Evolutionary conservation across 257 asterid genomes (phyloP), one percentile per base, ranked within the genome.

Genomic region (Ballota nigra): DNA sequence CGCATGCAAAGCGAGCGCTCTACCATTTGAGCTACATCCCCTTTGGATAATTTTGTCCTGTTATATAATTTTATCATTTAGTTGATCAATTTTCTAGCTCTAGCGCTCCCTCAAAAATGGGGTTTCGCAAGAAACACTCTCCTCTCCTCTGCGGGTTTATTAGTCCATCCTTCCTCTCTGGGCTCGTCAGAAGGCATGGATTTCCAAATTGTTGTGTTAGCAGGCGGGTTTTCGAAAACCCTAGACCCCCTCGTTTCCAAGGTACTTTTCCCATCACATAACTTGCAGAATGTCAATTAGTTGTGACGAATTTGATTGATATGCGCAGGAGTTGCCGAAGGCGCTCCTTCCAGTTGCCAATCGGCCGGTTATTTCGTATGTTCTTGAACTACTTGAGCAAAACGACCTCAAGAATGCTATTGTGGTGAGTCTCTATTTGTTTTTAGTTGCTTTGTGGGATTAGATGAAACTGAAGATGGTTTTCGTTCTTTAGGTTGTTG

Each of bases 21-120:
- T 91, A 93, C 95, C 98, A 87, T 91, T 87, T 93, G 96, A 89
- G 97, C 96, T 86, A 91, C 92, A 93, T 89, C 94, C 96, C 98
- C 94, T 0, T 3, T 59, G 4, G 0, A 4, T 34, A 28, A 34
- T 0, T 20, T 57, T 24, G 8, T 38, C 40, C 6, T 22, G 0
- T 23, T 22, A 8, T 6, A 13, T 0, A 4, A 6, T n/a, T 8
- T 7, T 31, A 7, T 16, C 5, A 7, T 1, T 8, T 8, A 1
- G 4, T 6, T 5, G 12, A 1, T 5, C 23, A 16, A 70, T 40
- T 59, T 18, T 40, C n/a, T 0, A 45, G 13, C 60, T 57, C 29
- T 16, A 6, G 16, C 26, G 29, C 53, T 20, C 40, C 0, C 52
- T 9, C 16, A 5, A 57, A 8, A 71, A 45, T 71, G 59, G 34